Conservation (phyloP, 768 basidiomycete genomes). For the Lactarius akahatsu region DNA sequence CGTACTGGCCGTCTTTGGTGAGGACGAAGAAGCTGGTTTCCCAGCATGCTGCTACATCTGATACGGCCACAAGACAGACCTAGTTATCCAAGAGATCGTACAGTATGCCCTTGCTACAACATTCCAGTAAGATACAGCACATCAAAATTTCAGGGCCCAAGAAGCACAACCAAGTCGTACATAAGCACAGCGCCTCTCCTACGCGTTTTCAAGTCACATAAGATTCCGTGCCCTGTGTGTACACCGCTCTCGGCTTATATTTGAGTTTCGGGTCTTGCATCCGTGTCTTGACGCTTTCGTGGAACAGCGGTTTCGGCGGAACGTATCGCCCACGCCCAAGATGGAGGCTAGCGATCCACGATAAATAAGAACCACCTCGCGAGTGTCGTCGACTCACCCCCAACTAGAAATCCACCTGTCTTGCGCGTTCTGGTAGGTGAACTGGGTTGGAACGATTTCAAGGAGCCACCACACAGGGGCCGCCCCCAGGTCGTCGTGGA, state of each 20-base stretch:
- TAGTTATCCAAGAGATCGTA: too few species aligned
- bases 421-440: slow-evolving; percentile 54
- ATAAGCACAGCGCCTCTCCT: too few species aligned
- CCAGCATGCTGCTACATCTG: slow-evolving; percentile 68
- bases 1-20: slow-evolving; percentile 41
- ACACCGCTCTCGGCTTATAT: slow-evolving; percentile 61
- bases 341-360: slow-evolving; percentile 43
- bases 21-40: slow-evolving; percentile 79
- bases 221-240: slow-evolving; percentile 45
- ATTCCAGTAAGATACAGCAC: background rate
- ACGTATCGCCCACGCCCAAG: slow-evolving; percentile 59
- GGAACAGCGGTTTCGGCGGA: slow-evolving; percentile 53
- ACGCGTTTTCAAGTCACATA: slow-evolving; percentile 42
- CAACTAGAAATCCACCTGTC: slow-evolving; percentile 55
- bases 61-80: slow-evolving; percentile 30
- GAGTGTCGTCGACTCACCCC: slow-evolving; percentile 44
- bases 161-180: background rate
- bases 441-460: slow-evolving; percentile 58
- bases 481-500: slow-evolving; percentile 51
- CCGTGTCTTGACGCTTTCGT: slow-evolving; percentile 60
- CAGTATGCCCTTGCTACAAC: too few species aligned
- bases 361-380: background rate
- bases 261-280: slow-evolving; percentile 47
- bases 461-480: slow-evolving; percentile 63
- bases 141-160: background rate